Evolutionary conservation across 495 filamentous ascomycete species (phyloP), one percentile per base, ranked within the genome.

Genomic region (Geopyxis carbonaria): DNA sequence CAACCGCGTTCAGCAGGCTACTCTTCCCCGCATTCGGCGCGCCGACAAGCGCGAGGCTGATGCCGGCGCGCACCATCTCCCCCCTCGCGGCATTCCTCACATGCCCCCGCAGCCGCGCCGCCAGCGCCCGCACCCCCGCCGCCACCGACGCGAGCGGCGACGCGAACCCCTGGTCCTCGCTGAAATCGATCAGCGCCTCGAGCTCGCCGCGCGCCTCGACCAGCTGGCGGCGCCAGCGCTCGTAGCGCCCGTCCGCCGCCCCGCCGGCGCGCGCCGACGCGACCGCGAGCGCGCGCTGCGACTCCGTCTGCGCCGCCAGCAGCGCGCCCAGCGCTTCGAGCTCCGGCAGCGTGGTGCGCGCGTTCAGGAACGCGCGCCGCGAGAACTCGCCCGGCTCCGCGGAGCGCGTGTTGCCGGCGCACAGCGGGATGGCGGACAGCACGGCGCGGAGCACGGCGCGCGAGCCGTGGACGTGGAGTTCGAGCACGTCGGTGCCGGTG

Each of bases 331-430:
- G 68, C 4, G 85, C 80, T 63, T 97, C 89, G 19, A 97, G 76
- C 60, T 95, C 86, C n/a, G 84, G 78, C 2, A 97, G 69, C 45
- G 84, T 78, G 3, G 95, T 67, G 1, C 84, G 70, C 47, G 76
- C 65, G 57, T 93, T 93, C 58, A 79, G 64, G 56, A 97, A 97
- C 5, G 91, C 85, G 25, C 87, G 80, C 22, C 76, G 75, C 5
- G 89, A 95, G 59, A 97, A 97, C 52, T 97, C 89, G 41, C 89
- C 89, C 0, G 89, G 80, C 48, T 93, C 89, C 0, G 89, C 89
- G 49, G 92, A 93, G n/a, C 43, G 39, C 20, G 47, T 47, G 3
- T 33, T 16, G 4, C 46, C 42, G 4, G 27, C 5, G 34, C 51
- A 61, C 25, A 60, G 60, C 0, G 77, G 65, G 40, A 97, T 82